Evolutionary conservation across 2,329 filamentous ascomycete species (phyloP).

Genomic region (Aspergillus fumigatus): DNA sequence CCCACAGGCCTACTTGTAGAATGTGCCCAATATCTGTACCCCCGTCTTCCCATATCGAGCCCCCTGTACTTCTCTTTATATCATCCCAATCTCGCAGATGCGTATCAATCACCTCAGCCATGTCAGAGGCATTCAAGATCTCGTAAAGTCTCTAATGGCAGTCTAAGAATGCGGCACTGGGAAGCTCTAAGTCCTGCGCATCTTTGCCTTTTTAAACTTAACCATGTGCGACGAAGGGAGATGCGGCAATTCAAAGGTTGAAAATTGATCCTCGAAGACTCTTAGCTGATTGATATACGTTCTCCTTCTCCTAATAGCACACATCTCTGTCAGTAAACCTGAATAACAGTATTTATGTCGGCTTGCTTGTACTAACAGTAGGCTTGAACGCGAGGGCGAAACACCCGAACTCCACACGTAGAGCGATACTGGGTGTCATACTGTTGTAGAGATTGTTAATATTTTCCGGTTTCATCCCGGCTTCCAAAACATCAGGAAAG

Average conservation of each 20-base stretch:
- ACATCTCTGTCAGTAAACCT: neutral
- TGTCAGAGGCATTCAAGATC: neutral
- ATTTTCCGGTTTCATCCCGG: neutral
- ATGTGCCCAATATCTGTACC: too few species aligned
- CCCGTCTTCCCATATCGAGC: neutral
- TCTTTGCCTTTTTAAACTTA: neutral
- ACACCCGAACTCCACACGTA: neutral
- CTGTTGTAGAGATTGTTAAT: neutral
- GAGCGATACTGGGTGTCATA: neutral
- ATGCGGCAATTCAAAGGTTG: too few species aligned
- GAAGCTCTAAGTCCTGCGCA: neutral
- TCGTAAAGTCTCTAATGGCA: neutral
- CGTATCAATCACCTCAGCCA: neutral
- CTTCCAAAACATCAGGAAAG: neutral
- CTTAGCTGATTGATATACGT: neutral
- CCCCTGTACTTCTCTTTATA: neutral
- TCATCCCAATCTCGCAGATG: neutral
- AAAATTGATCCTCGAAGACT: neutral
- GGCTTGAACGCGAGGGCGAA: neutral
- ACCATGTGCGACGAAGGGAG: neutral
- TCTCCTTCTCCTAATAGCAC: neutral
- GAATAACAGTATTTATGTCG: neutral
- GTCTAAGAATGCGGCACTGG: neutral
- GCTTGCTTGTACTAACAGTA: neutral
- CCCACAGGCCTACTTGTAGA: too few species aligned